Base-by-base conservation (phyloP, 2,329 filamentous ascomycete species). In the Trichoderma sp. region DNA sequence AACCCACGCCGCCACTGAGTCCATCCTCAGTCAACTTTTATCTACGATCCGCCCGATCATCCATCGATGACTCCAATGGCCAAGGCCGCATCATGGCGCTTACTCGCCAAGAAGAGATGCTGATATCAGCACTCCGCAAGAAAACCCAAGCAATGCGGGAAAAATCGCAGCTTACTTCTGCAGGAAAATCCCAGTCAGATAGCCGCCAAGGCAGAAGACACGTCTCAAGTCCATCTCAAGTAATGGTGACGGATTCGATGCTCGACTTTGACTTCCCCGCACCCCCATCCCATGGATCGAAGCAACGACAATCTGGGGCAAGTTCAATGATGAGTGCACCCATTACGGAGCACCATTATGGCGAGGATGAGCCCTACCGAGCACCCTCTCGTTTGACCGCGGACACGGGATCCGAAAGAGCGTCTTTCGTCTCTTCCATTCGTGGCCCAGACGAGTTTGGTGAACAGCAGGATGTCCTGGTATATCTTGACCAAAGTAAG, bases 91-190 rank as follows among this genome's bases (percentile, higher is more conserved):
- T 87, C 65, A 87, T 88, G 82, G 84, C 85, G 1, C 84, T 88
- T 19, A 87, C 85, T 0, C 81, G 79, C 4, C 85, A 87, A 69
- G 86, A 88, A 69, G 84, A 88, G 74, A 83, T 87, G 80, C 78
- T 88, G 0, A 78, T 88, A 4, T 83, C 86, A 2, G 86, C 86
- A 3, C 79, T 88, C 50, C 81, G 86, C 9, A 81, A 84, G 71
- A 87, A 86, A 78, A 80, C 85, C n/a, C 82, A 84, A 3, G 78
- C 79, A n/a, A 86, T 86, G 82, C 82, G 84, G 2, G 70, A 80
- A 69, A 81, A 79, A 3, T 77, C 82, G 7, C 66, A 60, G 37
- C n/a, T 61, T 29, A 61, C 45, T 10, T 27, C 63, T 6, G 32
- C 68, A 35, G 22, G 15, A 7, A 12, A 35, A 68, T 61, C 48